phyloP scores from a whole-genome alignment of 2,329 filamentous ascomycete species.

The Ascochyta pisi region DNA sequence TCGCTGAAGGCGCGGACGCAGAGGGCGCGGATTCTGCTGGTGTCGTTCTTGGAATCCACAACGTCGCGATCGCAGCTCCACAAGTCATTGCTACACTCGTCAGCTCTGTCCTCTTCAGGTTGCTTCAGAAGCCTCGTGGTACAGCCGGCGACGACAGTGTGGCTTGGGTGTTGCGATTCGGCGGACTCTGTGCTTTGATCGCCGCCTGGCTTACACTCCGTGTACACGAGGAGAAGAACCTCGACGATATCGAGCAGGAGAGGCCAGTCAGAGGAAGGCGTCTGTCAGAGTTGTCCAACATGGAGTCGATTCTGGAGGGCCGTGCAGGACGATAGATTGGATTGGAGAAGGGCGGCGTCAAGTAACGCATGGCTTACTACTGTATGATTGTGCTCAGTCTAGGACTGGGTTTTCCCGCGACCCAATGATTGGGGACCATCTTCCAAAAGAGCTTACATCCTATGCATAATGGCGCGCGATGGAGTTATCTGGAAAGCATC shows the following conservation, averaged over 20 bases:
- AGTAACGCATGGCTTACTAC: background rate
- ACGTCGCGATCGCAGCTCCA: slow-evolving; percentile 89
- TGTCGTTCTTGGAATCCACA: slow-evolving; percentile 92
- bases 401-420: background rate
- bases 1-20: slow-evolving; percentile 58
- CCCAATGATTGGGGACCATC: background rate
- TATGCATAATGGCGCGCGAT: slow-evolving; percentile 16
- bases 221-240: slow-evolving; percentile 66
- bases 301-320: slow-evolving; percentile 14
- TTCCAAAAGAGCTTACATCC: slow-evolving; percentile 8
- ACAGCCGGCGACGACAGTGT: slow-evolving; percentile 86
- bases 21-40: slow-evolving; percentile 78
- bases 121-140: slow-evolving; percentile 86
- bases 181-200: slow-evolving; percentile 77
- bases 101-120: slow-evolving; percentile 82
- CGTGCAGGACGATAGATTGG: slow-evolving; percentile 7
- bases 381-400: slow-evolving; percentile 2
- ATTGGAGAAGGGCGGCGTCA: background rate
- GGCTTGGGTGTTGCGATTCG: slow-evolving; percentile 83
- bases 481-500: slow-evolving; percentile 16
- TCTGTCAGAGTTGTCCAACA: slow-evolving; percentile 22
- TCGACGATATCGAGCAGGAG: slow-evolving; percentile 29
- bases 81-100: slow-evolving; percentile 89
- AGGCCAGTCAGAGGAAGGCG: slow-evolving; percentile 28
- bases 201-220: slow-evolving; percentile 76